Evolutionary conservation across 1,139 yeast genomes (phyloP).

Genomic region (Hemisphaericaspora subhashii): DNA sequence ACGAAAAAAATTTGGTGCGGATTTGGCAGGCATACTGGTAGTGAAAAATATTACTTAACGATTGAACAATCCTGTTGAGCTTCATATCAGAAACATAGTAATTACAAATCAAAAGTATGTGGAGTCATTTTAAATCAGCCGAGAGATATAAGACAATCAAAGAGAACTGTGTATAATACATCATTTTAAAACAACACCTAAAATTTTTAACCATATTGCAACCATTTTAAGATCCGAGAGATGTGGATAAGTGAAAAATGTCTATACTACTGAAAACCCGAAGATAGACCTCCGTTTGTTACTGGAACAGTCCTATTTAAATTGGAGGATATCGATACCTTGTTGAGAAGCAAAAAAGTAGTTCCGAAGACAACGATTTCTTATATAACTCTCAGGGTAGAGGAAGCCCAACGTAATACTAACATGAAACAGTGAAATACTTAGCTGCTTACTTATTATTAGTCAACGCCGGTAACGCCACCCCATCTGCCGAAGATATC

Average conservation of each 20-base stretch:
- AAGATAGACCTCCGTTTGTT: too few relatives aligned
- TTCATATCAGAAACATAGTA: constrained; percentile 2
- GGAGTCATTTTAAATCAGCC: not conserved
- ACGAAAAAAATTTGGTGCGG: constrained; percentile 2
- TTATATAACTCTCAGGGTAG: too few relatives aligned
- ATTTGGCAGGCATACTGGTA: not conserved
- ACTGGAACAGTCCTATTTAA: too few relatives aligned
- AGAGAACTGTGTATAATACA: too few relatives aligned
- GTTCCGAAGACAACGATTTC: too few relatives aligned
- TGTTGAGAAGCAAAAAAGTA: too few relatives aligned
- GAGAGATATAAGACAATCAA: not conserved
- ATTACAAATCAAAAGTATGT: constrained; percentile 6
- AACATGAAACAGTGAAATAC: constrained; percentile 47
- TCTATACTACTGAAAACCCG: too few relatives aligned
- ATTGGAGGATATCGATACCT: too few relatives aligned
- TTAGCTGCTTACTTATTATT: constrained; percentile 70
- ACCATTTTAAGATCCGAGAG: too few relatives aligned
- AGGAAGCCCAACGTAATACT: constrained; percentile 6
- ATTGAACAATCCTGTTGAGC: not conserved
- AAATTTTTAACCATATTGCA: too few relatives aligned
- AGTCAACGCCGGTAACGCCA: constrained; percentile 64
- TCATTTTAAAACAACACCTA: too few relatives aligned
- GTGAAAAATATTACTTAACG: constrained; percentile 4
- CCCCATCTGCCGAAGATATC: constrained; percentile 94
- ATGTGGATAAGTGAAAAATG: too few relatives aligned